Evolutionary conservation across 108 stramenopile species (phyloP), one percentile per base, ranked within the genome.

Genomic region (Skeletonema grethae): DNA sequence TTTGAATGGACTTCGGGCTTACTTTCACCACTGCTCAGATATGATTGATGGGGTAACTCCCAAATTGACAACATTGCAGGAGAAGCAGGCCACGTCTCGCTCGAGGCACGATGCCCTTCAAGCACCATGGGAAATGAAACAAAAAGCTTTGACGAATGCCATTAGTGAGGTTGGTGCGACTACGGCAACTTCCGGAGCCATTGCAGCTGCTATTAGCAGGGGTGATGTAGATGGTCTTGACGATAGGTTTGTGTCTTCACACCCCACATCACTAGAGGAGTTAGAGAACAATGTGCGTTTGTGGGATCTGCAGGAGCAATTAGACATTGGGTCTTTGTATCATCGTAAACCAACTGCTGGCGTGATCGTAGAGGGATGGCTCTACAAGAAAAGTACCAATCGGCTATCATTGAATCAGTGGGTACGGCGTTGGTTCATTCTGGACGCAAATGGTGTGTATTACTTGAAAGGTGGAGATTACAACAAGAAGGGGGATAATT

Each of bases 351-450:
- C 86, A 9, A 86, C 88, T 16, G 73, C 86, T 4, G 94, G 94
- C 12, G 85, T 95, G 24, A 71, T 82, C 57, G 82, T 92, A 9
- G 94, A 95, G 80, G 91, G 94, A 12, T 93, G 91, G 94, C 77
- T 95, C 0, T 95, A 93, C 81, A 95, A 91, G 67, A 95, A 95
- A 69, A 80, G 73, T 18, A 70, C 86, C 15, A 79, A 79, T 46
- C 75, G 87, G 35, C 82, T 95, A 20, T 69, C 88, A 5, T 72
- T 93, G 43, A 84, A 83, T 45, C 75, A 80, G n/a, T 95, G 94
- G 94, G 80, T 69, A 10, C 79, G 80, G 58, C 76, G 95, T 46
- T 95, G 95, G 95, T 95, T 95, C 83, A 80, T 93, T 63, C 84
- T 95, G 76, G 92, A 95, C 39, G 80, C 85, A 57, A 82, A 80